These are phyloP conservation scores for Tricholoma furcatifolium DNA, from an alignment of 768 basidiomycete genomes.

Conservation along the genomic window DNA sequence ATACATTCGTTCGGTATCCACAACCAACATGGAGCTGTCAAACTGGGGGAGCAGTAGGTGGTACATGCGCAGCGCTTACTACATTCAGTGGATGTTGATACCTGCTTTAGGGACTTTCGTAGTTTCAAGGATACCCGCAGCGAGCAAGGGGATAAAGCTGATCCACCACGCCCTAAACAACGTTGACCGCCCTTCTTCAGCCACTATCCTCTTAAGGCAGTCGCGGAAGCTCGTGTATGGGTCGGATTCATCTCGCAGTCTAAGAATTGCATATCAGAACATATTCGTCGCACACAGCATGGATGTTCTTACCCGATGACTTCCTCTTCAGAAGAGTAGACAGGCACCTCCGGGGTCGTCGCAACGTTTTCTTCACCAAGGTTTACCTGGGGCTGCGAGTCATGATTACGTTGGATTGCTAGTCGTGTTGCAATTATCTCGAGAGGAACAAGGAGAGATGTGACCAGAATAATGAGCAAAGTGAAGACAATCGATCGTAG, in stretches of 20 bases:
- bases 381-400: constrained; percentile 58
- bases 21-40: no score
- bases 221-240: constrained; percentile 73
- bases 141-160: constrained; percentile 38
- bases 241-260: constrained; percentile 70
- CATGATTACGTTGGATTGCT: constrained; percentile 80
- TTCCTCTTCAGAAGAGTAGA: constrained; percentile 9
- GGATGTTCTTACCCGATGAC: constrained; percentile 8
- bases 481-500: constrained; percentile 21
- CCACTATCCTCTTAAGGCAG: constrained; percentile 68
- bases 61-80: background rate
- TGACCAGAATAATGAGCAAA: constrained; percentile 49
- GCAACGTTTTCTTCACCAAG: constrained; percentile 37
- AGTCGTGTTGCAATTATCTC: constrained; percentile 76
- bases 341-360: background rate
- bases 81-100: background rate
- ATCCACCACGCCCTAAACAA: constrained; percentile 86
- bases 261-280: constrained; percentile 23
- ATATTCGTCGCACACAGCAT: background rate
- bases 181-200: constrained; percentile 71
- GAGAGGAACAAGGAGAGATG: constrained; percentile 61
- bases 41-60: no score
- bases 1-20: no score
- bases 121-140: constrained; percentile 1
- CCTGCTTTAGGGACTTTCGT: background rate